phyloP scores from a whole-genome alignment of 345 rosid genomes.

The Syzygium oleosum region DNA sequence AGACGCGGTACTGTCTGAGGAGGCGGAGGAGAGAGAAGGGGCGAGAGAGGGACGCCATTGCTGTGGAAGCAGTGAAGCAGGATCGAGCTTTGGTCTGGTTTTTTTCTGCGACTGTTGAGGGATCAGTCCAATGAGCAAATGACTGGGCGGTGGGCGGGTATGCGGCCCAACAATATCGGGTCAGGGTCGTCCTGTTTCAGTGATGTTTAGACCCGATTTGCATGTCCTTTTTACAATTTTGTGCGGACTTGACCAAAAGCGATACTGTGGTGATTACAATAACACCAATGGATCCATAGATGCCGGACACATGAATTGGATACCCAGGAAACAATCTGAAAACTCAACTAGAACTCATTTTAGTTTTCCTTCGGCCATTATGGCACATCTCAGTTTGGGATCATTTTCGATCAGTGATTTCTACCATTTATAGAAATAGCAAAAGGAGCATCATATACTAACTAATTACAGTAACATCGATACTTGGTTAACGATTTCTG shows the following conservation, averaged over 20 bases:
- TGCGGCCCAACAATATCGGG: neutral
- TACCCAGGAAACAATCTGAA: neutral
- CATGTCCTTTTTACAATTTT: neutral
- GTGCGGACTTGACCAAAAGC: neutral
- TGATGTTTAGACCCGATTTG: neutral
- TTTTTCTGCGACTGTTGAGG: neutral
- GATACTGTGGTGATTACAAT: neutral
- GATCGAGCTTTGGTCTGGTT: neutral
- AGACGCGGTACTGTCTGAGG: neutral
- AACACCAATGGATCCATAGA: neutral
- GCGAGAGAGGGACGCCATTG: neutral
- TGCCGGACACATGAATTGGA: neutral
- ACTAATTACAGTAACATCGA: neutral
- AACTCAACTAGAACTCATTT: fast-evolving
- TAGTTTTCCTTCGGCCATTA: fast-evolving
- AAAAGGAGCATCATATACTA: neutral
- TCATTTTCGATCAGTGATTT: neutral
- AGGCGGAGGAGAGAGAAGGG: neutral
- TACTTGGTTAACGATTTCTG: neutral
- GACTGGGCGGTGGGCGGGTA: neutral
- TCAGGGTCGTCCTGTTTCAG: neutral
- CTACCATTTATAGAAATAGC: neutral
- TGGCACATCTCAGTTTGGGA: neutral
- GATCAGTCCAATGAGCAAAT: neutral
- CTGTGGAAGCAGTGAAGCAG: neutral